Conservation (phyloP, 352 stramenopile genomes). For the Globisporangium barbulae region DNA sequence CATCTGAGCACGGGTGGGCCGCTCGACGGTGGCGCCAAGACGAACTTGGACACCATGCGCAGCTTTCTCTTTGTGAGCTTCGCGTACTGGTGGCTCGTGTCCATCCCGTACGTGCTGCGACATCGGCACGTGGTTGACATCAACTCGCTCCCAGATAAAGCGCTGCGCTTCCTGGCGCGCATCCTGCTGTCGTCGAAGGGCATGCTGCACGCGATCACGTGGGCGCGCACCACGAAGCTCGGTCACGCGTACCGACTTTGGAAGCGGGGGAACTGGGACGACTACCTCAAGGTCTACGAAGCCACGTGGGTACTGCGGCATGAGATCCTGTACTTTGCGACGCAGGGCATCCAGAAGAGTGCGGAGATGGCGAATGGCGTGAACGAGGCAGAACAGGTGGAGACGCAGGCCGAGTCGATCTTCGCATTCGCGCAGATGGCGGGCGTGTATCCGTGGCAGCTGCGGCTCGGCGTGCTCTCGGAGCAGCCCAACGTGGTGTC, state of each 20-base stretch:
- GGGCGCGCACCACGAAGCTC: slow-evolving; percentile 61
- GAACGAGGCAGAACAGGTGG: slow-evolving; percentile 7
- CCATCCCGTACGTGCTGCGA: slow-evolving; percentile 66
- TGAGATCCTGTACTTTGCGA: slow-evolving; percentile 83
- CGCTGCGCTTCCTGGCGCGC: slow-evolving; percentile 62
- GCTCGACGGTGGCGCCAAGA: slow-evolving; percentile 42
- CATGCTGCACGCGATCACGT: slow-evolving; percentile 60
- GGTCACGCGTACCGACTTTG: slow-evolving; percentile 68
- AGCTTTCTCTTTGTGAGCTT: slow-evolving; percentile 76
- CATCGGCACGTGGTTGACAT: slow-evolving; percentile 44
- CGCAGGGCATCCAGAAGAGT: slow-evolving; percentile 71
- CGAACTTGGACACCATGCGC: slow-evolving; percentile 76
- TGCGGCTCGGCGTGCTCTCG: slow-evolving; percentile 39
- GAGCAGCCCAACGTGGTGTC: slow-evolving; percentile 54
- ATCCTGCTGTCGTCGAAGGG: slow-evolving; percentile 68
- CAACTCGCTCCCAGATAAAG: slow-evolving; percentile 58
- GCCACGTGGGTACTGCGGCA: slow-evolving; percentile 79
- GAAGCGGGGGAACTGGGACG: slow-evolving; percentile 79
- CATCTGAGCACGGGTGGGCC: slow-evolving; percentile 45
- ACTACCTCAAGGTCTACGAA: slow-evolving; percentile 85
- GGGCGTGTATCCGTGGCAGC: slow-evolving; percentile 63
- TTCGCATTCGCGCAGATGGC: slow-evolving; percentile 69
- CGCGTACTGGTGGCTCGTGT: slow-evolving; percentile 62
- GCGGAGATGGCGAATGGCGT: neutral
- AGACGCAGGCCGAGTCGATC: slow-evolving; percentile 34